Base-by-base conservation (phyloP, 352 stramenopile species). In the Globisporangium iwayamae region DNA sequence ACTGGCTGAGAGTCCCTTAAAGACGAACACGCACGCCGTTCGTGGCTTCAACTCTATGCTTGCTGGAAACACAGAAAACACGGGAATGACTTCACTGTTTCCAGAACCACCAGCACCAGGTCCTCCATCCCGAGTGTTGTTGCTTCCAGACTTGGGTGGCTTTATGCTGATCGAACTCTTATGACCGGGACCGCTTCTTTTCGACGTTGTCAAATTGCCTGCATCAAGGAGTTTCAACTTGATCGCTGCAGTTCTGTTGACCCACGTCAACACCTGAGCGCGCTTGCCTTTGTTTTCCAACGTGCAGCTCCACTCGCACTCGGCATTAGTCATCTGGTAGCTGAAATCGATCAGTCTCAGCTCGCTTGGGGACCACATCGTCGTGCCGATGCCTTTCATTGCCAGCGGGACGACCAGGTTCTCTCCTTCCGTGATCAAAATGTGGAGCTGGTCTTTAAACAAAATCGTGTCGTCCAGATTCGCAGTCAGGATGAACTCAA, bases 201-300 rank as follows among this genome's bases (percentile, higher is more conserved):
- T 67, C 30, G 41, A 36, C 3, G 54, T 38, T 52, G 55, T 53
- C 18, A 51, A 38, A 7, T 34, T 52, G 6, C 10, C 10, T 55
- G 62, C 36, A 9, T 71, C 68, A 16, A 71, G 32, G 22, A 82
- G 63, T 56, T 78, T 79, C 16, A 82, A 58, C 56, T 83, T 59
- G 11, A 48, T 20, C 16, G 39, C 68, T 18, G 84, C 54, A 2
- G 86, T 93, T 55, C 84, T 79, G 66, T 98, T 98, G 28, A 94
- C 74, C 96, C 95, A 98, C 22, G 86, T 94, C 36, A 98, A 73
- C 5, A 91, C 69, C 65, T 98, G 96, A 7, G 90, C 72, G 1
- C 95, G 85, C 39, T 97, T 95, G 20, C 96, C 96, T 57, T 97
- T 97, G 78, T 98, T 98, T 62, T 98, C 95, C 6, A 98, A 78